phyloP scores from a whole-genome alignment of 1,139 yeast genomes.

The Wickerhamiella infanticola region DNA sequence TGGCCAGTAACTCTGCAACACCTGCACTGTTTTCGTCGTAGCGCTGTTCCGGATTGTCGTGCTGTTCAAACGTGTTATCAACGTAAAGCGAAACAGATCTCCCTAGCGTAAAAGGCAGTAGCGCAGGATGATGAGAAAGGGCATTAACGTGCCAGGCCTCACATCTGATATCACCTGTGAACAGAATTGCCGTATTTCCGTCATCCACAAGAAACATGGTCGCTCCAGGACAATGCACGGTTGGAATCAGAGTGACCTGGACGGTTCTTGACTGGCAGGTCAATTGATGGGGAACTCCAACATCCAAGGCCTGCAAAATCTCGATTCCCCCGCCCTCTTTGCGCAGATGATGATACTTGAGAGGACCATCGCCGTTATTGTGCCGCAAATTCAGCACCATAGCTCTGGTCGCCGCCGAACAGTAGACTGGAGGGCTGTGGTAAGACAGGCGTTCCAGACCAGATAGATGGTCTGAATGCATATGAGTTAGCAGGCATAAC shows the following conservation, averaged over 20 bases:
- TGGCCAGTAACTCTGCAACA: constrained; percentile 23
- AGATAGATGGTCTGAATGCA: constrained; percentile 40
- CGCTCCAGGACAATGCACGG: constrained; percentile 53
- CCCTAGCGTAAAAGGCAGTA: constrained; percentile 32
- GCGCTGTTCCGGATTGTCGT: constrained; percentile 36
- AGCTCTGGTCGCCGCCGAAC: constrained; percentile 33
- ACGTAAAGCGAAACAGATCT: constrained; percentile 33
- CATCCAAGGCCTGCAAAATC: constrained; percentile 18
- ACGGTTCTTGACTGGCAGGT: background rate
- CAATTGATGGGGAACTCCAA: constrained; percentile 22
- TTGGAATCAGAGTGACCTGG: constrained; percentile 22
- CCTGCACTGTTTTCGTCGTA: constrained; percentile 33
- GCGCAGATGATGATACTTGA: constrained; percentile 19
- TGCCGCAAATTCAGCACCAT: constrained; percentile 16
- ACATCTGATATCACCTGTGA: constrained; percentile 48
- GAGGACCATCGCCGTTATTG: constrained; percentile 11
- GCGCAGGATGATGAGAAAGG: constrained; percentile 26
- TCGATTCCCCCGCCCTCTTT: constrained; percentile 20
- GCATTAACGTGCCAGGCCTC: constrained; percentile 38
- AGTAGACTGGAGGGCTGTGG: constrained; percentile 31
- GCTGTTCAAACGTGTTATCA: constrained; percentile 41
- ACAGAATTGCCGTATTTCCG: constrained; percentile 26
- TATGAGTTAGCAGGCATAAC: constrained; percentile 35
- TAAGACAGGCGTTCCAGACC: constrained; percentile 33
- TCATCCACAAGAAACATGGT: constrained; percentile 38